These are phyloP conservation scores for Termitomyces sp. DNA, from an alignment of 768 basidiomycete species.

Conservation along the genomic window DNA sequence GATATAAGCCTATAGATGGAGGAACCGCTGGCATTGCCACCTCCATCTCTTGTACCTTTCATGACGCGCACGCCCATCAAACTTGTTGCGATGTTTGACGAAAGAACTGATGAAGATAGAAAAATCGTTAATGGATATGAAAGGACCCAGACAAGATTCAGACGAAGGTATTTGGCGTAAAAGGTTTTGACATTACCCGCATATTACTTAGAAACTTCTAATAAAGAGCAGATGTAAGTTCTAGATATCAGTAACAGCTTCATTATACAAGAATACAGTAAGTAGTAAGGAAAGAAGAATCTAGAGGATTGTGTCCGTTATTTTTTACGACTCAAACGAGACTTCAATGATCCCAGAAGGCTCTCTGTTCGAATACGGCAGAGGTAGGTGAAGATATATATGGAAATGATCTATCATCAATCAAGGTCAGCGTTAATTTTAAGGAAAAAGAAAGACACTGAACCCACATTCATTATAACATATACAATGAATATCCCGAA, in stretches of 20 bases:
- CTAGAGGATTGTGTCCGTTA: not conserved
- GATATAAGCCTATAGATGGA: no score
- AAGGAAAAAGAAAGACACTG: not conserved
- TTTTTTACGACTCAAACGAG: slow-evolving; percentile 2
- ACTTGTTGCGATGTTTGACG: no score
- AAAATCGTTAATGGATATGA: no score
- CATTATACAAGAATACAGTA: not conserved
- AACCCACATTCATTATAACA: slow-evolving; percentile 39
- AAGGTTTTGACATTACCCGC: no score
- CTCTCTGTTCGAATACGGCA: slow-evolving; percentile 13
- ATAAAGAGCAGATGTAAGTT: no score
- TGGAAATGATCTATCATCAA: slow-evolving; percentile 31
- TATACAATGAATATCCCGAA: slow-evolving; percentile 47
- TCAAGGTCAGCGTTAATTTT: not conserved
- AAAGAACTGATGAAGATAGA: no score
- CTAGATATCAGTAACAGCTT: not conserved
- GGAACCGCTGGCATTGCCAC: no score
- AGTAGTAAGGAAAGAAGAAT: not conserved
- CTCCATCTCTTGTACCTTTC: no score
- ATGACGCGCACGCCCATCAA: no score
- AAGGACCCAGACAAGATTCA: no score
- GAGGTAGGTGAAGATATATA: slow-evolving; percentile 48
- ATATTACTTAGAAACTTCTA: not conserved
- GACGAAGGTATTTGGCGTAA: no score
- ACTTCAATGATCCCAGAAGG: slow-evolving; percentile 3